These are phyloP conservation scores for Aspergillus candidus DNA, from an alignment of 2,329 filamentous ascomycete genomes.

Conservation along the genomic window DNA sequence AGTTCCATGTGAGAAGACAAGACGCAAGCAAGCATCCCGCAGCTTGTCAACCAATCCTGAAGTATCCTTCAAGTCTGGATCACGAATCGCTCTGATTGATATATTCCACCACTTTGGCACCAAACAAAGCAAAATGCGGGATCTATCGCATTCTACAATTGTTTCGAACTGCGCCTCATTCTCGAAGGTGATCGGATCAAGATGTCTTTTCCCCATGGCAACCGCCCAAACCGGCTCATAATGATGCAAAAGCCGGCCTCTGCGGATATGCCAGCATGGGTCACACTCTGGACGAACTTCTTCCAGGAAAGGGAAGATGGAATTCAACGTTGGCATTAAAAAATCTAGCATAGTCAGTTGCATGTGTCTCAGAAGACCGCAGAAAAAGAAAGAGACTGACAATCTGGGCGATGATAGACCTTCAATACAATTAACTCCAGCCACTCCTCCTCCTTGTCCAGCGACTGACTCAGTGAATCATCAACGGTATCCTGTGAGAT, in stretches of 20 bases:
- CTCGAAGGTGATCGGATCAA: constrained; percentile 1
- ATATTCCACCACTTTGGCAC: constrained; percentile 3
- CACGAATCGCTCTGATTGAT: too few species aligned
- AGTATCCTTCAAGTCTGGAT: too few species aligned
- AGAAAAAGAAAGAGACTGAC: constrained; percentile 3
- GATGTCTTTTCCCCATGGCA: not conserved
- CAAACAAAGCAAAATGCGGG: constrained; percentile 5
- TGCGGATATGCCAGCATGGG: constrained; percentile 5
- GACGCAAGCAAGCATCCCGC: too few species aligned
- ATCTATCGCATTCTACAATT: not conserved
- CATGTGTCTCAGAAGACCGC: not conserved
- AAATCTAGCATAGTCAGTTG: constrained; percentile 8
- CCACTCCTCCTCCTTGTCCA: constrained; percentile 6
- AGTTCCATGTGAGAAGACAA: too few species aligned
- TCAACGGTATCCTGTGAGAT: constrained; percentile 5
- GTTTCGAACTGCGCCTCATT: constrained; percentile 2
- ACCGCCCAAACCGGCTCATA: constrained; percentile 8
- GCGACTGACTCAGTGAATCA: constrained; percentile 8
- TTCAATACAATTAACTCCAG: constrained; percentile 9
- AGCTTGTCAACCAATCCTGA: too few species aligned
- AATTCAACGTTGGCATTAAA: constrained; percentile 6
- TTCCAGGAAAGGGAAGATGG: constrained; percentile 10
- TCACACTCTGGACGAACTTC: constrained; percentile 3
- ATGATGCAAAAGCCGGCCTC: constrained; percentile 5
- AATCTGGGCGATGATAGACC: constrained; percentile 9